A percentile compares a stretch with the other conserved stretches of the same genome.
phyloP scores from a whole-genome alignment of 148 eudicot species.

The Rhododendron griersonianum region DNA sequence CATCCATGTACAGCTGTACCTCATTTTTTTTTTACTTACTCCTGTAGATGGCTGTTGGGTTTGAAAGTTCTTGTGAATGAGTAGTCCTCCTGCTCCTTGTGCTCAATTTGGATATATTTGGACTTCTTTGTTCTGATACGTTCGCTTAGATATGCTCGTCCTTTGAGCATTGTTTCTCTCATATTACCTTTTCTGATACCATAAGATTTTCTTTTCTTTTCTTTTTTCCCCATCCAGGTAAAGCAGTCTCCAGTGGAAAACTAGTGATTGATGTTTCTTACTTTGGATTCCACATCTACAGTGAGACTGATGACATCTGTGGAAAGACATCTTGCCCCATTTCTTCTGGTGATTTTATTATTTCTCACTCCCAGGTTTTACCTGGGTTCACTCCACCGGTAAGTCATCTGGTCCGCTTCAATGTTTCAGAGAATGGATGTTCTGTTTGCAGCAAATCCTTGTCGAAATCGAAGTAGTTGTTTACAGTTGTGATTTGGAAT shows the following conservation, averaged over 20 bases:
- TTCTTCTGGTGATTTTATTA: conserved; percentile 62
- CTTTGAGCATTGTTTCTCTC: background rate
- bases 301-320: conserved; percentile 67
- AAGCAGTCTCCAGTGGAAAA: conserved; percentile 55
- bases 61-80: background rate
- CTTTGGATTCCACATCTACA: conserved; percentile 51
- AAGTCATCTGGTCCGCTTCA: conserved; percentile 28
- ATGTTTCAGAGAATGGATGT: background rate
- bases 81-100: background rate
- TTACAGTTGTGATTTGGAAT: background rate
- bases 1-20: too few relatives aligned
- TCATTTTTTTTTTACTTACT: background rate
- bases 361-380: conserved; percentile 74
- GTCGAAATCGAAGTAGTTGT: conserved; percentile 1
- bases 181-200: background rate
- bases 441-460: background rate
- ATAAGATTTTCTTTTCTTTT: background rate
- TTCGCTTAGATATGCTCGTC: background rate
- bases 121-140: background rate
- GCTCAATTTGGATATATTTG: background rate
- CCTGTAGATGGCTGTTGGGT: background rate
- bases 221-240: conserved; percentile 31
- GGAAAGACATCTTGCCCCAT: conserved; percentile 69
- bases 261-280: conserved; percentile 64
- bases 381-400: conserved; percentile 85